Evolutionary conservation across 2,329 filamentous ascomycete genomes (phyloP).

Genomic region (Colletotrichum sp.): DNA sequence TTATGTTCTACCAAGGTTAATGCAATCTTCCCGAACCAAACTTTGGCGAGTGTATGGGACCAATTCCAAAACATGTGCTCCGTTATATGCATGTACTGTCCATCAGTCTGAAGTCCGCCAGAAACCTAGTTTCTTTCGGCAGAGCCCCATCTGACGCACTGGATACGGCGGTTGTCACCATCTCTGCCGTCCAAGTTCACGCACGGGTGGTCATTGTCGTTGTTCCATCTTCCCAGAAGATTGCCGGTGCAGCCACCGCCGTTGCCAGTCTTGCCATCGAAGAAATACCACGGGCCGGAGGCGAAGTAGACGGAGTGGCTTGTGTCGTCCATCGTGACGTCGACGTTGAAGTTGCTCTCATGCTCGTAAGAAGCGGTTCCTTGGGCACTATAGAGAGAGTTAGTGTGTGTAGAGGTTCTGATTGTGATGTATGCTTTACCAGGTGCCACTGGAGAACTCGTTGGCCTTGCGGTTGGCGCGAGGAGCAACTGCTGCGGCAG

Average conservation of each 20-base stretch:
- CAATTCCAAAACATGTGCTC: neutral
- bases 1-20: neutral
- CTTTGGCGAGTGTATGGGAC: neutral
- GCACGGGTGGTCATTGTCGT: neutral
- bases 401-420: neutral
- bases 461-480: neutral
- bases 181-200: neutral
- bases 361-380: conserved; percentile 2
- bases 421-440: neutral
- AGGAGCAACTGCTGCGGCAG: neutral
- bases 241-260: neutral
- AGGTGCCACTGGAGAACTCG: neutral
- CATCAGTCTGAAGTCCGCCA: neutral
- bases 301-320: conserved; percentile 10
- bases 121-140: neutral
- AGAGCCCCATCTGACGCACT: neutral
- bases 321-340: conserved; percentile 3
- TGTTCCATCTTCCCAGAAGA: neutral
- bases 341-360: conserved; percentile 5
- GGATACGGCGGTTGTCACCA: neutral
- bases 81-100: neutral
- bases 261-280: neutral
- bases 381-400: neutral
- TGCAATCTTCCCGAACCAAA: neutral
- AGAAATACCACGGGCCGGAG: conserved; percentile 1